Conservation (phyloP, 2,329 filamentous ascomycete species). For the Fusarium tjaetaba region DNA sequence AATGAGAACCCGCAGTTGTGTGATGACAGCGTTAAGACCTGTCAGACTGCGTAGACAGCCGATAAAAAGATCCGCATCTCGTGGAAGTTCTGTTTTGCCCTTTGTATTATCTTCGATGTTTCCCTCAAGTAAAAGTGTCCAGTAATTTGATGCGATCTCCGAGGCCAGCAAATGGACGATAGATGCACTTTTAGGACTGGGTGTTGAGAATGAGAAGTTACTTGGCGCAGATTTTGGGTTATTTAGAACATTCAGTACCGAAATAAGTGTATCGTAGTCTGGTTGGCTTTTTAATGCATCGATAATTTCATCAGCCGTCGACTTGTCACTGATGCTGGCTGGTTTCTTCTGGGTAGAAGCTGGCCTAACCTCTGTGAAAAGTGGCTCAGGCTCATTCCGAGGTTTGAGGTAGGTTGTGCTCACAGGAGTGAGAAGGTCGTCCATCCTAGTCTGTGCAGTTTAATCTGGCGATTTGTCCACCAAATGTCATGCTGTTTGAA, state of each 20-base stretch:
- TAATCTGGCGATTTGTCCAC: neutral
- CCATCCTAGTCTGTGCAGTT: constrained; percentile 54
- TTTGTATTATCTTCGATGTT: constrained; percentile 31
- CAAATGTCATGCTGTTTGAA: neutral
- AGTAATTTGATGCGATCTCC: constrained; percentile 83
- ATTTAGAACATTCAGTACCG: constrained; percentile 63
- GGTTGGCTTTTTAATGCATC: constrained; percentile 70
- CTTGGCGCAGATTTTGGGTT: constrained; percentile 31
- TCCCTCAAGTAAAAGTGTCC: constrained; percentile 69
- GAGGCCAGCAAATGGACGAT: constrained; percentile 79
- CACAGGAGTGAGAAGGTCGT: constrained; percentile 64
- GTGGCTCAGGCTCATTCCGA: constrained; percentile 48
- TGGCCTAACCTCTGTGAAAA: constrained; percentile 51
- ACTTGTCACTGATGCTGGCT: constrained; percentile 16
- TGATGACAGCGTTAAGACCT: constrained; percentile 80
- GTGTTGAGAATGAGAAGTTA: constrained; percentile 48
- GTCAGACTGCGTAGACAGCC: constrained; percentile 76
- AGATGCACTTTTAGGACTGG: constrained; percentile 76
- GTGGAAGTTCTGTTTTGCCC: constrained; percentile 29
- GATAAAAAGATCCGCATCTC: constrained; percentile 63
- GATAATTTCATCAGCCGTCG: constrained; percentile 63
- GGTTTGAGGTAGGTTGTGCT: constrained; percentile 61
- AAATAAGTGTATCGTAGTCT: constrained; percentile 64
- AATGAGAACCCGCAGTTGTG: constrained; percentile 72
- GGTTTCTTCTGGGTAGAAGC: constrained; percentile 4